These are phyloP conservation scores for Leptographium radiaticola DNA, from an alignment of 2,329 filamentous ascomycete genomes.

Conservation along the genomic window DNA sequence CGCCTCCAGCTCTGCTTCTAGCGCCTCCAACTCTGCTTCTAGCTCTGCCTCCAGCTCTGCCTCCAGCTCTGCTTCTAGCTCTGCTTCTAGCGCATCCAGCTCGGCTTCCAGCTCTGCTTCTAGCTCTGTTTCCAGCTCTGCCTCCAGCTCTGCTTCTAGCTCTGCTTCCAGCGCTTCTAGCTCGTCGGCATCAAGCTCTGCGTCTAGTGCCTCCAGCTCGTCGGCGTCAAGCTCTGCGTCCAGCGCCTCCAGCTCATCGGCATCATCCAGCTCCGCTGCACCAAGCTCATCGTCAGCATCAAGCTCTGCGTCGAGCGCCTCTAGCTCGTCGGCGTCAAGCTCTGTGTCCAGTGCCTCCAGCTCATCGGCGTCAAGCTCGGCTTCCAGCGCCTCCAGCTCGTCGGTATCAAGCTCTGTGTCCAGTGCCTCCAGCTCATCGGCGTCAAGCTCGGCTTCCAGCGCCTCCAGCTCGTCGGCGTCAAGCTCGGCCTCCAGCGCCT, in stretches of 20 bases:
- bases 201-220: background rate
- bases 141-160: background rate
- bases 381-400: background rate
- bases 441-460: too few species aligned
- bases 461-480: background rate
- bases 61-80: too few species aligned
- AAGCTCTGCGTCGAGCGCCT: background rate
- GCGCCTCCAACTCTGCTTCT: background rate
- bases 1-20: background rate
- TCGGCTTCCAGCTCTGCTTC: background rate
- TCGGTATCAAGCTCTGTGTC: background rate
- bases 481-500: background rate
- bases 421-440: background rate
- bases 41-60: background rate
- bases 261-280: background rate
- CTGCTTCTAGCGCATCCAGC: background rate
- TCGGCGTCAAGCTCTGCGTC: background rate
- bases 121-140: background rate
- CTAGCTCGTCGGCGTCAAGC: background rate
- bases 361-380: background rate
- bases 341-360: background rate
- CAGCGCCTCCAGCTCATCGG: background rate
- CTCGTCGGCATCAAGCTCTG: background rate
- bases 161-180: background rate
- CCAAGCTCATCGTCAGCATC: too few species aligned